Evolutionary conservation across 768 basidiomycete species (phyloP).

Genomic region (Naematelia aurantialba): DNA sequence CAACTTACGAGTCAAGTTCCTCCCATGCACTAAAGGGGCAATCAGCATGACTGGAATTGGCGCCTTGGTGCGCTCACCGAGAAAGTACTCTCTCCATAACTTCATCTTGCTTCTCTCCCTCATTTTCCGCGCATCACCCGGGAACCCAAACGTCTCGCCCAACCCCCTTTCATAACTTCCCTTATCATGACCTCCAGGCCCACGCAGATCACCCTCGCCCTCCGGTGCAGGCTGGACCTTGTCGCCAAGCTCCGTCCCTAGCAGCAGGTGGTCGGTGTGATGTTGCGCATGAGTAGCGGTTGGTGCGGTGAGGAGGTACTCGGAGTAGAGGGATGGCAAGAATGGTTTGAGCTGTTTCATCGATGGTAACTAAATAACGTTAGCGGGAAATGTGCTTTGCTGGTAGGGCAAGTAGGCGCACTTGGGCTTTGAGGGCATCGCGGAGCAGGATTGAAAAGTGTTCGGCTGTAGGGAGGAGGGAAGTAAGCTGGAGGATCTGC

Average conservation of each 20-base stretch:
- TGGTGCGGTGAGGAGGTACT: constrained; percentile 65
- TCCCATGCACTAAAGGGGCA: constrained; percentile 67
- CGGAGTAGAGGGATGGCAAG: constrained; percentile 88
- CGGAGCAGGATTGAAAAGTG: constrained; percentile 84
- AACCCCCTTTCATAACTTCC: constrained; percentile 47
- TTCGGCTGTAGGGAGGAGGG: constrained; percentile 86
- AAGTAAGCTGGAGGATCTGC: constrained; percentile 80
- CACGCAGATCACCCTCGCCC: constrained; percentile 48
- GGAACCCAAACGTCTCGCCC: constrained; percentile 51
- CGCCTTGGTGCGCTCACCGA: constrained; percentile 55
- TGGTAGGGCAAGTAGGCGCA: constrained; percentile 9
- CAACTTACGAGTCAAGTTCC: constrained; percentile 69
- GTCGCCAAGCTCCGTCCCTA: constrained; percentile 24
- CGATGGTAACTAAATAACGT: constrained; percentile 58
- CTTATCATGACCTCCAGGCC: constrained; percentile 50
- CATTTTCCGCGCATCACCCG: constrained; percentile 51
- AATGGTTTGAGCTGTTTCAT: constrained; percentile 93
- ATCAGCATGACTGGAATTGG: constrained; percentile 1
- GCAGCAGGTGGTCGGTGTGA: constrained; percentile 32
- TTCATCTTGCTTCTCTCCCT: constrained; percentile 68
- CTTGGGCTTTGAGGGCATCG: constrained; percentile 78
- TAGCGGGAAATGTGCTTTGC: neutral
- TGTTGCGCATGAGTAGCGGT: constrained; percentile 7
- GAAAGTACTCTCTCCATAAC: constrained; percentile 85
- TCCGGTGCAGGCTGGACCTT: constrained; percentile 29